Evolutionary conservation across 495 filamentous ascomycete species (phyloP), one percentile per base, ranked within the genome.

Genomic region (Tuber brumale): DNA sequence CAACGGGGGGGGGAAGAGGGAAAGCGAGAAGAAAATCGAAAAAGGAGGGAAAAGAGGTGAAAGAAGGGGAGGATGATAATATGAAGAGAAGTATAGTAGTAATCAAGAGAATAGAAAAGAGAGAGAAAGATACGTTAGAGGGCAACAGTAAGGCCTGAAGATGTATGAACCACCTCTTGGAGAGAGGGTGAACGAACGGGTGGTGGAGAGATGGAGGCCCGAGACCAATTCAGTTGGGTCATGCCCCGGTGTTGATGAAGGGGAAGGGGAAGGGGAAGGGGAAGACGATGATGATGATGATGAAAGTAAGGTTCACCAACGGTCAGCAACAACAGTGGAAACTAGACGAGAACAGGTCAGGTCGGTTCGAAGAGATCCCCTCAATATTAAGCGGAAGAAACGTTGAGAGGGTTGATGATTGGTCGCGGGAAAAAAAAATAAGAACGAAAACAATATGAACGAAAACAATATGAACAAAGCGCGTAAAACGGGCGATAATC

Each of bases 231-330:
- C 41, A 27, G 39, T 10, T 42, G 44, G 44, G 23, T 71, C 43
- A 42, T 79, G 71, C 48, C 57, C 45, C 48, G 39, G 31, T 43
- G 71, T 44, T 41, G 21, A 18, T 74, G 70, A 8, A 66, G 57
- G 46, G 57, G 61, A 76, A 42, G 75, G 78, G 69, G 71, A 31
- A 41, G 57, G 61, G 70, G 72, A 61, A 39, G 76, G 71, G 74
- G 76, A 35, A 31, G 70, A 77, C 76, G 77, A 86, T 85, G 85
- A 83, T 82, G 77, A 71, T 74, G 72, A 80, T 82, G 70, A 83
- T 82, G 57, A 66, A 18, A 8, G 31, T 19, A 66, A 66, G 57
- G 27, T 35, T 66, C 27, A 69, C 82, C 83, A 74, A 57, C 70
- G 75, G 71, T 82, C 75, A 80, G 70, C 61, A 69, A 73, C 70